A percentile compares a stretch with the other conserved stretches of the same genome.
Conservation (phyloP, 2,329 filamentous ascomycete species). For the Aureobasidium musti region DNA sequence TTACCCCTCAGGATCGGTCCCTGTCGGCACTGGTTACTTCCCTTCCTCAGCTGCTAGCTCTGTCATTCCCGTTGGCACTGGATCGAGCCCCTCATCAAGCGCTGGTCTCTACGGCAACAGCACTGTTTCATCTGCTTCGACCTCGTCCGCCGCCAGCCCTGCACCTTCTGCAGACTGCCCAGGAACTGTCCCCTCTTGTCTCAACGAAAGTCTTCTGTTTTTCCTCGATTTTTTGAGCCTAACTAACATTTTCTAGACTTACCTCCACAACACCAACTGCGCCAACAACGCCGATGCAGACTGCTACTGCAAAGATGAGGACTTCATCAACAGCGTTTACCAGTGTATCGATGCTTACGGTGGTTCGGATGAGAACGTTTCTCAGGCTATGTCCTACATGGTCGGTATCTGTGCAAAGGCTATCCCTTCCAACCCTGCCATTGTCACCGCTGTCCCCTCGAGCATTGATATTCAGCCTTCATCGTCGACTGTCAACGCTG, state of each 20-base stretch:
- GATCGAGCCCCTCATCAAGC: constrained; percentile 20
- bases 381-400: constrained; percentile 76
- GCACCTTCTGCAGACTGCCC: constrained; percentile 54
- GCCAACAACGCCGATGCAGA: constrained; percentile 75
- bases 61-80: constrained; percentile 14
- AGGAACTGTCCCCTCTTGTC: constrained; percentile 75
- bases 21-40: constrained; percentile 19
- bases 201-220: too few relatives aligned
- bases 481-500: constrained; percentile 30
- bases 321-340: constrained; percentile 78
- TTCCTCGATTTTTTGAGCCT: too few relatives aligned
- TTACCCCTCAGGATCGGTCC: constrained; percentile 2
- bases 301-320: constrained; percentile 83
- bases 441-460: constrained; percentile 71
- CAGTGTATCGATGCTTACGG: constrained; percentile 79
- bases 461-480: constrained; percentile 58
- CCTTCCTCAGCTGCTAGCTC: constrained; percentile 3
- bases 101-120: constrained; percentile 7
- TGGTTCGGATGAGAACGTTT: constrained; percentile 64
- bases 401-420: constrained; percentile 84
- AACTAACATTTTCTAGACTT: too few relatives aligned
- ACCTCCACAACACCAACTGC: constrained; percentile 74
- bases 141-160: constrained; percentile 13
- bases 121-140: constrained; percentile 22
- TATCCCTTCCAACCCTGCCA: constrained; percentile 75